phyloP scores from a whole-genome alignment of 768 basidiomycete genomes.

The Termitomyces sp. region DNA sequence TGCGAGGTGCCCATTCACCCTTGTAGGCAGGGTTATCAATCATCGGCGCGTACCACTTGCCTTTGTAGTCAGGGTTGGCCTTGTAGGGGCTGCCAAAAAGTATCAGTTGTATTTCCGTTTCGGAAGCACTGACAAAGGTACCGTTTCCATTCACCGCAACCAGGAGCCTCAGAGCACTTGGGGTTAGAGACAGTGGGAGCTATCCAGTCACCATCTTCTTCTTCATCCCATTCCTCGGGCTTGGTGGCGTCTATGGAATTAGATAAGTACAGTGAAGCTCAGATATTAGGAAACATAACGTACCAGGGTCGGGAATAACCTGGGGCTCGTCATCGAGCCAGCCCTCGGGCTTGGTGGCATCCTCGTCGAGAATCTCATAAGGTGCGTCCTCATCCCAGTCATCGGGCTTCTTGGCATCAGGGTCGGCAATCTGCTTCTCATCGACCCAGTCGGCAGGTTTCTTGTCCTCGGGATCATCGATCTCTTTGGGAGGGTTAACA shows the following conservation, averaged over 20 bases:
- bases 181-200: conserved; percentile 88
- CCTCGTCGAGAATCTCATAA: conserved; percentile 83
- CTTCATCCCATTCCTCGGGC: conserved; percentile 99
- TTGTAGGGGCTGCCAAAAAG: conserved; percentile 59
- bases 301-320: conserved; percentile 83
- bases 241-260: conserved; percentile 68
- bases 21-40: conserved; percentile 98
- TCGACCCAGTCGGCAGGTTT: conserved; percentile 97
- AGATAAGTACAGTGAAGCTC: neutral
- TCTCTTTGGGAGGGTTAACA: conserved; percentile 90
- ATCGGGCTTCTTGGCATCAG: conserved; percentile 83
- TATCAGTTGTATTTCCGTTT: neutral
- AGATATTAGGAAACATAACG: conserved; percentile 10
- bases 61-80: conserved; percentile 94
- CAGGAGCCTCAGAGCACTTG: conserved; percentile 82
- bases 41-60: conserved; percentile 94
- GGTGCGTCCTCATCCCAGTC: conserved; percentile 99
- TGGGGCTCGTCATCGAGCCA: conserved; percentile 91
- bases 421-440: conserved; percentile 76
- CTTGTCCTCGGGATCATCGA: conserved; percentile 86
- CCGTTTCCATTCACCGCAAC: conserved; percentile 95
- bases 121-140: conserved; percentile 22
- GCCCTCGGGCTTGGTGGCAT: conserved; percentile 87
- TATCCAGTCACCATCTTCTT: conserved; percentile 99
- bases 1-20: conserved; percentile 87